Base-by-base conservation (phyloP, 805 yeast species). In the Barnettozyma pratensis region DNA sequence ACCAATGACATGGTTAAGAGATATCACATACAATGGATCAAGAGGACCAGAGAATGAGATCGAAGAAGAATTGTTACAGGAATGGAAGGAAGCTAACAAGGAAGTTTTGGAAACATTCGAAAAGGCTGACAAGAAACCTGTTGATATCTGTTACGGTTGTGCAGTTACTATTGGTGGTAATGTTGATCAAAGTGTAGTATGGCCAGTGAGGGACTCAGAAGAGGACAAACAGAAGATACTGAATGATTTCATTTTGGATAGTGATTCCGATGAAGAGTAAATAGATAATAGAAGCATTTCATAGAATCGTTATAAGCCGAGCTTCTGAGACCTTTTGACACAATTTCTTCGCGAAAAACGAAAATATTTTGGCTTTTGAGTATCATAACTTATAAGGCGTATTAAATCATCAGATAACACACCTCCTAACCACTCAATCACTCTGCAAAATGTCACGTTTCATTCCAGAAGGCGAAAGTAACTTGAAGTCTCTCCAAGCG, bases 91-190 rank as follows among this genome's bases (percentile, higher is more conserved):
- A n/a, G 50, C 57, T 31, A 59, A 62, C 32, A 48, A 50, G 28
- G 62, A 55, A 30, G 37, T 43, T 7, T 45, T 51, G 4, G 58
- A 57, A 39, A 50, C 54, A 43, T 39, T 47, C 35, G 48, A 44
- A 38, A 45, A 41, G 12, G 45, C 39, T 10, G 47, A 45, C 8
- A 50, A 50, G 14, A 50, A 42, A 50, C 66, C 45, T 30, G 51
- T 61, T n/a, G 61, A 68, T n/a, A 57, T 85, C 7, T 87, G 96
- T 61, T 87, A 85, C 58, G 96, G 94, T 3, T 87, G 96, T 61
- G 72, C 80, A 35, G 84, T 84, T 2, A 78, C 81, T 9, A 59
- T 86, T 46, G 77, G 80, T 5, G 79, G 74, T 53, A 49, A 70
- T 43, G 50, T 60, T 41, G 35, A 65, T 50, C 50, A 67, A 58